Percentiles rank a stretch among this genome's conserved stretches.
These are phyloP conservation scores for Coemansia sp. DNA, from an alignment of 192 early-diverging fungal genomes.

Conservation along the genomic window DNA sequence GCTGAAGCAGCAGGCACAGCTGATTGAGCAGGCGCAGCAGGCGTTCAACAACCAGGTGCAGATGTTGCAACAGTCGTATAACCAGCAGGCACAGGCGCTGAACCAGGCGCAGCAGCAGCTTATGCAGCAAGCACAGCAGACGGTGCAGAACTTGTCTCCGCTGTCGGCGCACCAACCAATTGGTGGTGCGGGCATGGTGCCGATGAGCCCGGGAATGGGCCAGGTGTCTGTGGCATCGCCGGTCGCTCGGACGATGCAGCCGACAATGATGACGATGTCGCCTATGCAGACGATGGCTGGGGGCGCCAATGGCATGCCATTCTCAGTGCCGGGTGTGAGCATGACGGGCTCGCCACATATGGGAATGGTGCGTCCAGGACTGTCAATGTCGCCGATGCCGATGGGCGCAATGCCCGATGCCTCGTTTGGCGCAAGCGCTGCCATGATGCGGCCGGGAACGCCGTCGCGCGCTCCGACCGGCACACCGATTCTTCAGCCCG, in stretches of 20 bases:
- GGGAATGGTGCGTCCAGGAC: slow-evolving; percentile 14
- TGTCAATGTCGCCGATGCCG: slow-evolving; percentile 17
- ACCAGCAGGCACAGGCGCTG: slow-evolving; percentile 35
- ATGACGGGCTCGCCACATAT: slow-evolving; percentile 22
- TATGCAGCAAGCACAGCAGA: slow-evolving; percentile 7
- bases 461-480: slow-evolving; percentile 10
- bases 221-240: slow-evolving; percentile 25
- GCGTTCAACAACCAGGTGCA: slow-evolving; percentile 26
- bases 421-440: slow-evolving; percentile 9
- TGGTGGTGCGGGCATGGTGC: slow-evolving; percentile 8
- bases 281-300: slow-evolving; percentile 9
- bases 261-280: slow-evolving; percentile 10
- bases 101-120: slow-evolving; percentile 29
- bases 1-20: slow-evolving; percentile 45
- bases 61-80: slow-evolving; percentile 33
- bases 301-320: slow-evolving; percentile 5
- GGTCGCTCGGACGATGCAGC: slow-evolving; percentile 3
- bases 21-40: slow-evolving; percentile 41
- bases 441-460: slow-evolving; percentile 4
- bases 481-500: slow-evolving; percentile 1
- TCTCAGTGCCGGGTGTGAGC: background rate
- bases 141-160: slow-evolving; percentile 21
- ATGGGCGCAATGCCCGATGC: slow-evolving; percentile 3
- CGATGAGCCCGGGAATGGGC: slow-evolving; percentile 17
- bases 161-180: slow-evolving; percentile 6